Conservation (phyloP, 805 yeast species). For the Ogataea populi-albae region DNA sequence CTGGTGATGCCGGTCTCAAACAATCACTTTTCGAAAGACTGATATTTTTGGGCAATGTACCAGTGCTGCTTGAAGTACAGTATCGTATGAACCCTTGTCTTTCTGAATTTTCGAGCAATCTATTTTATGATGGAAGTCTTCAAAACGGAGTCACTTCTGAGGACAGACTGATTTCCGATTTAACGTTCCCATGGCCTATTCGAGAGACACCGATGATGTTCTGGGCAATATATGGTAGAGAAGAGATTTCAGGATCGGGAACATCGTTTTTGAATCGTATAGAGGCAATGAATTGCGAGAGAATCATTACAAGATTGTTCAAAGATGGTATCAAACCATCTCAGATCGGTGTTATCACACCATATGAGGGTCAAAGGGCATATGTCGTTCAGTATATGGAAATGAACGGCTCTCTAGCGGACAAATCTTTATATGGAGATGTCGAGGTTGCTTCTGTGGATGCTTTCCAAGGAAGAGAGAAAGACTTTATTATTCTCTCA, state of each 20-base stretch:
- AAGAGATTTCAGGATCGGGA: slow-evolving; percentile 81
- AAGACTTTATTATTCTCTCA: slow-evolving; percentile 48
- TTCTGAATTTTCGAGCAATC: slow-evolving; percentile 83
- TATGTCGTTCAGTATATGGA: slow-evolving; percentile 77
- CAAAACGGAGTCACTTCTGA: slow-evolving; percentile 88
- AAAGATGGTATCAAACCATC: slow-evolving; percentile 73
- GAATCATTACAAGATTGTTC: slow-evolving; percentile 67
- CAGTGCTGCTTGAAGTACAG: slow-evolving; percentile 85
- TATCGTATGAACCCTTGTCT: slow-evolving; percentile 92
- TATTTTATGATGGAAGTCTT: slow-evolving; percentile 88
- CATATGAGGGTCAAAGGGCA: slow-evolving; percentile 91
- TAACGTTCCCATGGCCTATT: slow-evolving; percentile 90
- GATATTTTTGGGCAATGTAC: slow-evolving; percentile 76
- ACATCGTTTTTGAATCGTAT: slow-evolving; percentile 79
- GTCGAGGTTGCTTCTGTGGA: slow-evolving; percentile 85
- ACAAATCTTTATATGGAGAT: slow-evolving; percentile 59
- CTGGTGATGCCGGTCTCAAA: slow-evolving; percentile 81
- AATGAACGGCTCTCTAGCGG: slow-evolving; percentile 59
- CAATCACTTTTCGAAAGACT: slow-evolving; percentile 88
- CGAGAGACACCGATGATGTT: slow-evolving; percentile 88
- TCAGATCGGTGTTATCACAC: slow-evolving; percentile 91
- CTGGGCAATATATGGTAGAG: slow-evolving; percentile 87
- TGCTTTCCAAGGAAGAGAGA: slow-evolving; percentile 60
- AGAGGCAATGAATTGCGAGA: slow-evolving; percentile 87
- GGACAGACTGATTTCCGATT: slow-evolving; percentile 53